These are phyloP conservation scores for Boletus pseudo-olivaceus DNA, from an alignment of 768 basidiomycete species.

Conservation along the genomic window DNA sequence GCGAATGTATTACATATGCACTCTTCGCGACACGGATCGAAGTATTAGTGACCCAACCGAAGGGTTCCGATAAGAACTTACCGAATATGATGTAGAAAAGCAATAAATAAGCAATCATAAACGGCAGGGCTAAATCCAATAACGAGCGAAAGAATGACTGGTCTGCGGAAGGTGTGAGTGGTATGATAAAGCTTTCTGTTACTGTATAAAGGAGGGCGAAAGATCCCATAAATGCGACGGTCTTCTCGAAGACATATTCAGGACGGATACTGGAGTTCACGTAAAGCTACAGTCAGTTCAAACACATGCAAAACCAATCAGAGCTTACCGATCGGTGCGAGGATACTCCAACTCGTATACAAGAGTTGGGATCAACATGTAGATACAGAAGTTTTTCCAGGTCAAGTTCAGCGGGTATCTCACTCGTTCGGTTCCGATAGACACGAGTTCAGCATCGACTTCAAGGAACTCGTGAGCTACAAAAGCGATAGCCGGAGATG, in stretches of 20 bases:
- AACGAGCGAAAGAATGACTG: slow-evolving; percentile 74
- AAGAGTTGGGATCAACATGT: slow-evolving; percentile 85
- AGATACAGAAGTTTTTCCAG: slow-evolving; percentile 76
- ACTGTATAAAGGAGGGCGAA: slow-evolving; percentile 92
- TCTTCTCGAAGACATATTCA: slow-evolving; percentile 52
- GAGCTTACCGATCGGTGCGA: slow-evolving; percentile 70
- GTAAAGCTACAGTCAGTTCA: not conserved
- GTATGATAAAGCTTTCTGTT: slow-evolving; percentile 91
- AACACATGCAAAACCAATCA: not conserved
- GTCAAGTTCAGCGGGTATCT: slow-evolving; percentile 86
- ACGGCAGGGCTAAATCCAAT: slow-evolving; percentile 85
- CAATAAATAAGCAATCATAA: slow-evolving; percentile 88
- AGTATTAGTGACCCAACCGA: not conserved
- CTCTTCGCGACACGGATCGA: slow-evolving; percentile 43
- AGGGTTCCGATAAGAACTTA: slow-evolving; percentile 24
- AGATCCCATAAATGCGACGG: slow-evolving; percentile 89
- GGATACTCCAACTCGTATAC: slow-evolving; percentile 98
- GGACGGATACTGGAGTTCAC: slow-evolving; percentile 39
- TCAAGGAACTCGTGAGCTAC: slow-evolving; percentile 77
- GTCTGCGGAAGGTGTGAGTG: slow-evolving; percentile 63
- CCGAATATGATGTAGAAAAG: slow-evolving; percentile 86
- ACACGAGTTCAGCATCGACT: slow-evolving; percentile 70
- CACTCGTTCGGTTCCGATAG: slow-evolving; percentile 61
- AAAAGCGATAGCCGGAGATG: slow-evolving; percentile 56
- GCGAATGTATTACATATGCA: slow-evolving; percentile 97